Evolutionary conservation across 208 protist genomes (phyloP), one percentile per base, ranked within the genome.

Genomic region (Trypanosoma boissoni): DNA sequence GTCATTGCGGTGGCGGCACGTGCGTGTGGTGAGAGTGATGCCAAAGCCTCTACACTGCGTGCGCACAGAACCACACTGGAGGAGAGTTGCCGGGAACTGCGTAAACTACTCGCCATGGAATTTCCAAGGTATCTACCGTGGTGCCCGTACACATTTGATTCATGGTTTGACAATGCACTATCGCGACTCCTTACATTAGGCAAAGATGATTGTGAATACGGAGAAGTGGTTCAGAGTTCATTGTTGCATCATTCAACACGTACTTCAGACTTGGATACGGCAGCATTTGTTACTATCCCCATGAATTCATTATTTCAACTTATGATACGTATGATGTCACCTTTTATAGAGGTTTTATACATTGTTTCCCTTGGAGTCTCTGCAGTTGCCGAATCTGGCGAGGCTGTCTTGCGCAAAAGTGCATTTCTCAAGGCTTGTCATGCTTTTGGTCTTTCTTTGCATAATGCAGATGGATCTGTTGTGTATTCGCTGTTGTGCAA

Each of bases 61-160:
- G 68, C 88, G n/a, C 65, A 67, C 34, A 42, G 10, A 20, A 63
- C 60, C 16, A 68, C 70, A 29, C 57, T 95, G 51, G 68, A 44
- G 21, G 62, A 67, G 49, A 74, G 60, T n/a, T 70, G 73, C n/a
- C 48, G 74, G 50, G 51, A 81, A 45, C 55, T 92, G 42, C 79
- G 72, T 42, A 37, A 58, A n/a, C 66, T 92, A 16, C 74, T 93
- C 12, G 61, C 78, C 0, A 64, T 34, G 2, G 89, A 93, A 65
- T 90, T 91, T 64, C 85, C 85, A 12, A 78, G 82, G 53, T 91
- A 82, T 66, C 49, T 66, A n/a, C n/a, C 62, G 4, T 60, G 46
- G n/a, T 73, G 68, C 5, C 89, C 86, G 3, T 72, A 73, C 23
- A 76, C 55, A 36, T 80, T 86, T 51, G 54, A 51, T 5, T 80